Conservation (phyloP, 2,329 filamentous ascomycete genomes). For the Monosporascus sp. region DNA sequence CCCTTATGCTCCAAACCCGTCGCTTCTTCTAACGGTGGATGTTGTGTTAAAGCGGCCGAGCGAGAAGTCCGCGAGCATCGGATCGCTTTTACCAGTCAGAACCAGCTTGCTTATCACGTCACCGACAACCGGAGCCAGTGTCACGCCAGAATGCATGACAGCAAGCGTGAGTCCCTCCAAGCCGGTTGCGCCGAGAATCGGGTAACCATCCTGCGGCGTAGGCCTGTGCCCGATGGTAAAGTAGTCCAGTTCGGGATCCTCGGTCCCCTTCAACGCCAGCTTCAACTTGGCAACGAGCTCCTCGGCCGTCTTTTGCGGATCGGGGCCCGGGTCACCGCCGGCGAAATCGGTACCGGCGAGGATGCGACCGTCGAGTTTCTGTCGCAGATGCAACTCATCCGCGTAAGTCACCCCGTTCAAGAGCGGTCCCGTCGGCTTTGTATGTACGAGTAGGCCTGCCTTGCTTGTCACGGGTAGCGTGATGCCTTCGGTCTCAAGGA, state of each 20-base stretch:
- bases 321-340: conserved; percentile 16
- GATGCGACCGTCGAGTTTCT: conserved; percentile 23
- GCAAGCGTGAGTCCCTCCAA: conserved; percentile 22
- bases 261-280: conserved; percentile 11
- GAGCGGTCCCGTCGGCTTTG: conserved; percentile 15
- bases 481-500: conserved; percentile 19
- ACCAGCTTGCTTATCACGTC: conserved; percentile 14
- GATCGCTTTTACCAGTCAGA: conserved; percentile 12
- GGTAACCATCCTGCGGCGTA: conserved; percentile 21
- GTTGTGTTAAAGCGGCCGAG: conserved; percentile 9
- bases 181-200: conserved; percentile 23
- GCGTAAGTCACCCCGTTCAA: conserved; percentile 19
- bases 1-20: no score
- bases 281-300: conserved; percentile 17
- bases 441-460: conserved; percentile 25
- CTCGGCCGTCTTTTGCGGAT: conserved; percentile 16
- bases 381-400: conserved; percentile 22
- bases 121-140: conserved; percentile 20
- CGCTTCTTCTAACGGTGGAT: not conserved
- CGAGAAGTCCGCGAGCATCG: conserved; percentile 9
- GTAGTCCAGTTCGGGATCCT: conserved; percentile 21
- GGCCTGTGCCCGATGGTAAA: conserved; percentile 25
- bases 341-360: conserved; percentile 18
- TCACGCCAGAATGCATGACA: conserved; percentile 28
- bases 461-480: conserved; percentile 17